A percentile compares a stretch with the other conserved stretches of the same genome.
phyloP scores from a whole-genome alignment of 306 rosid species.

The Quercus parvula region DNA sequence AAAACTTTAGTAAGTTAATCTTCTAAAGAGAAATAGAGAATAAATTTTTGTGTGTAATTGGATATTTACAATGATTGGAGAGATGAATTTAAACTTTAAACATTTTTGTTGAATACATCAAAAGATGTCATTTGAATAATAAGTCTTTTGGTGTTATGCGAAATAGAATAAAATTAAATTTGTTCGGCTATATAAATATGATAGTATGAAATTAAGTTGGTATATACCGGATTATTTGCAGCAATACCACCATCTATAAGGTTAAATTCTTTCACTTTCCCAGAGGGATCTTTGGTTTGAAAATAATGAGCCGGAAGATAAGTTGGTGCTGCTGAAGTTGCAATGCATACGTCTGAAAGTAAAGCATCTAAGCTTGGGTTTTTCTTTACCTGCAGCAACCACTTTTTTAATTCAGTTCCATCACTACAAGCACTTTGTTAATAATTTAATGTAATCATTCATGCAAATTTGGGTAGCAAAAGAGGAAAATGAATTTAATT shows the following conservation, averaged over 20 bases:
- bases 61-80: no score
- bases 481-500: no score
- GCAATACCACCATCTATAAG: conserved; percentile 35
- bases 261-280: conserved; percentile 22
- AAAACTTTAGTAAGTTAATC: not conserved
- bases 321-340: conserved; percentile 31
- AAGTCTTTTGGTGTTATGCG: no score
- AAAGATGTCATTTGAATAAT: no score
- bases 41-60: not conserved
- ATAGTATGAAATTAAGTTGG: not conserved
- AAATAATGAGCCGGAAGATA: conserved; percentile 32
- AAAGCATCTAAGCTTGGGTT: conserved; percentile 7
- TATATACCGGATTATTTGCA: conserved; percentile 39
- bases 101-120: no score
- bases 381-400: not conserved
- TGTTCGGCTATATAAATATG: not conserved
- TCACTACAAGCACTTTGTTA: not conserved
- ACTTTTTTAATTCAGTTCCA: no score
- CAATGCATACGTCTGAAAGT: conserved; percentile 31
- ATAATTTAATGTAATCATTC: not conserved
- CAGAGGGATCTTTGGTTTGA: not conserved
- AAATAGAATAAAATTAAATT: no score
- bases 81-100: no score
- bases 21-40: not conserved
- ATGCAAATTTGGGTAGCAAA: not conserved